Base-by-base conservation (phyloP, 495 filamentous ascomycete species). In the Pyrenula aspistea region DNA sequence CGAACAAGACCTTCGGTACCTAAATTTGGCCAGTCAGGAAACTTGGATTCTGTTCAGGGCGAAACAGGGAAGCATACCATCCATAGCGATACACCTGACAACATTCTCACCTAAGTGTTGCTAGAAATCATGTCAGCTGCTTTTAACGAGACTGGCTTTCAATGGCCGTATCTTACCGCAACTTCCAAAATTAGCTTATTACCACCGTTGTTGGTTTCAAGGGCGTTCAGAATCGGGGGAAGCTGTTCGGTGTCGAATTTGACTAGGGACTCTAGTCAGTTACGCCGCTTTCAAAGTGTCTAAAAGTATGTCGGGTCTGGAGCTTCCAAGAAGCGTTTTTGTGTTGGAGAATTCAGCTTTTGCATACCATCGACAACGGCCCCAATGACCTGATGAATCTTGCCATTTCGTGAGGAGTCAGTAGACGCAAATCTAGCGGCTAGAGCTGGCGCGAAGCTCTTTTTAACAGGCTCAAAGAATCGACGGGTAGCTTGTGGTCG, bases 41-140 rank as follows among this genome's bases (percentile, higher is more conserved):
- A n/a, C n/a, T n/a, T 61, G 56, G 51, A 55, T 56, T 58, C 56
- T 55, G 56, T 47, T 36, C 22, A 31, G 23, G n/a, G 56, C n/a
- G n/a, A n/a, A n/a, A n/a, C n/a, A n/a, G n/a, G n/a, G n/a, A n/a
- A n/a, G n/a, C n/a, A 58, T 83, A 95, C 93, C 93, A 77, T 98
- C 93, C 93, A 98, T 98, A 77, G 93, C 94, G 94, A 98, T 98
- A 71, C 88, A 91, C 77, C 93, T 86, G 74, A 98, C 94, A 71
- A 96, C 90, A 83, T 88, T 95, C 83, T 98, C 89, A 79, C 93
- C 93, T 76, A 98, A 79, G 83, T 98, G 93, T 95, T 98, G 93
- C 91, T 96, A 68, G 66, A 51, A 55, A 24, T 49, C n/a, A 52
- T 57, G 53, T 62, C 21, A n/a, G 22, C 12, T 19, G 42, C n/a